Conservation (phyloP, 2,329 filamentous ascomycete species). For the Sphaerulina vaccinii region DNA sequence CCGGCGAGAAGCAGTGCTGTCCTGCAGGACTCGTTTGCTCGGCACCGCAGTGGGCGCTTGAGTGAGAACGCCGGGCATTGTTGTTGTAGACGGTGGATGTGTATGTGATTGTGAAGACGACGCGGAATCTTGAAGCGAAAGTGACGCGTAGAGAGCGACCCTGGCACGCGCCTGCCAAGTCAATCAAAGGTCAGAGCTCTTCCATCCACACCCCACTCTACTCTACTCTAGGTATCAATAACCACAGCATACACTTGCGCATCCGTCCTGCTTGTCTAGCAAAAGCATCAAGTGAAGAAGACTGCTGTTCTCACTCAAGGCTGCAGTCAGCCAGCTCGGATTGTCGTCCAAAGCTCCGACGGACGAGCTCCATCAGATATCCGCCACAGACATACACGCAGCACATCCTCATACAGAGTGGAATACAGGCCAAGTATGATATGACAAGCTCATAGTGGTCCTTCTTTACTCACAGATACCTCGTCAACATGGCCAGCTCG, state of each 20-base stretch:
- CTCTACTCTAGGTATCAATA: too few relatives aligned
- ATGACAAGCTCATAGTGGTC: slow-evolving; percentile 9
- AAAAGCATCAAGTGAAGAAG: too few relatives aligned
- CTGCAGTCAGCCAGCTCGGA: too few relatives aligned
- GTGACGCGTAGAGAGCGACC: slow-evolving; percentile 6
- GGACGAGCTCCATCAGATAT: too few relatives aligned
- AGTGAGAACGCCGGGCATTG: slow-evolving; percentile 37
- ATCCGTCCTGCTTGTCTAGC: too few relatives aligned
- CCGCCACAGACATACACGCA: not conserved
- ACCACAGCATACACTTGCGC: too few relatives aligned
- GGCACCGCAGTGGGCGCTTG: slow-evolving; percentile 37
- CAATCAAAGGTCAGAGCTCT: too few relatives aligned
- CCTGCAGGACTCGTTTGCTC: slow-evolving; percentile 48
- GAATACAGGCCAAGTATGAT: slow-evolving; percentile 26
- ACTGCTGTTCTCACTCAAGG: too few relatives aligned
- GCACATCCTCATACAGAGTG: not conserved
- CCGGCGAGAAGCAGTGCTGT: slow-evolving; percentile 45
- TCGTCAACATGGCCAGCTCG: slow-evolving; percentile 23
- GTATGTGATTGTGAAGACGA: not conserved
- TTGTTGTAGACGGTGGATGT: slow-evolving; percentile 11
- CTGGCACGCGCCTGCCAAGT: not conserved
- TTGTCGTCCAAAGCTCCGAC: too few relatives aligned
- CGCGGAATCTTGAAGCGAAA: slow-evolving; percentile 3
- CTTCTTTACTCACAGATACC: slow-evolving; percentile 4
- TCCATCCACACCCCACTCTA: too few relatives aligned